These are phyloP conservation scores for Dalbergia cultrata DNA, from an alignment of 306 rosid genomes.

Conservation along the genomic window DNA sequence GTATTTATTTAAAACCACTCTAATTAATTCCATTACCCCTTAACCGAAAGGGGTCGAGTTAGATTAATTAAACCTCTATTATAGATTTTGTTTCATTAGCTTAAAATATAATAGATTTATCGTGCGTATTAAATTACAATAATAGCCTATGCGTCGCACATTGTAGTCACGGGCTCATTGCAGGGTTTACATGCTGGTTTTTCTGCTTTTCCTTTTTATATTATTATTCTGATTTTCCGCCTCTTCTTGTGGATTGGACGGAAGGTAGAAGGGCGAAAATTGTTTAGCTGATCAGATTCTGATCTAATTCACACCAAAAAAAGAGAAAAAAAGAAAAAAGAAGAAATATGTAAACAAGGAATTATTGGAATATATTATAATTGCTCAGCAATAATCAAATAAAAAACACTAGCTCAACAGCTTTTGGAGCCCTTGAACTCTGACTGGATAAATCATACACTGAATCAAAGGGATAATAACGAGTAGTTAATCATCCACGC, in stretches of 20 bases:
- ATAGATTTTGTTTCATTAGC: neutral
- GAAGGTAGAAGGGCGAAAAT: neutral
- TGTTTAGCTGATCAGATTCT: neutral
- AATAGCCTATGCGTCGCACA: neutral
- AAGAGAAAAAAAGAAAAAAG: neutral
- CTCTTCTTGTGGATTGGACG: neutral
- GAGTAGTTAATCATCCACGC: slow-evolving; percentile 41
- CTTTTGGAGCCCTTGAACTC: slow-evolving; percentile 14
- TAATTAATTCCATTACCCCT: neutral
- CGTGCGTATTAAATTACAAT: neutral
- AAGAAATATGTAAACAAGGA: slow-evolving; percentile 9
- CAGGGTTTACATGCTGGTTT: neutral
- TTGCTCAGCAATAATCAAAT: slow-evolving; percentile 23
- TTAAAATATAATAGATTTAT: neutral
- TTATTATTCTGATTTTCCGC: neutral
- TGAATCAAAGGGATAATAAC: slow-evolving; percentile 24
- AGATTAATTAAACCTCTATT: neutral
- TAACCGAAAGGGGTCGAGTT: neutral
- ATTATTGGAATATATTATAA: neutral
- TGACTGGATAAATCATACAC: slow-evolving; percentile 5
- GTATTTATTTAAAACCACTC: neutral
- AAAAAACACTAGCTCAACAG: slow-evolving; percentile 21
- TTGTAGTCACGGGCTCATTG: neutral
- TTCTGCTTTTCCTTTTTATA: neutral
- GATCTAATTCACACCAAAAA: neutral